Conservation (phyloP, 768 basidiomycete species). For the Lentinula sp. region DNA sequence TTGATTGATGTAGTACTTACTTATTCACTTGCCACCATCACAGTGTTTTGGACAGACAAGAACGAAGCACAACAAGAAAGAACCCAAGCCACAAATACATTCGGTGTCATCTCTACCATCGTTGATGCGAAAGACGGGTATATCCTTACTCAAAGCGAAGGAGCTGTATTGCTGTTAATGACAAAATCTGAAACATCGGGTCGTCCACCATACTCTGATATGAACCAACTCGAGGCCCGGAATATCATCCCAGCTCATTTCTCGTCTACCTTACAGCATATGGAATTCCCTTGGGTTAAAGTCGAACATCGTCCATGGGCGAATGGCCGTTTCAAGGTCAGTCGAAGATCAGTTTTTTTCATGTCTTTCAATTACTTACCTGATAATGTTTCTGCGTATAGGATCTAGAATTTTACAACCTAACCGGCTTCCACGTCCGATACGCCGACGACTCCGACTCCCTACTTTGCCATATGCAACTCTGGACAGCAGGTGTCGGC, state of each 20-base stretch:
- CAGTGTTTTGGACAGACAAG: background rate
- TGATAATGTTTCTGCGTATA: background rate
- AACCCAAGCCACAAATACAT: background rate
- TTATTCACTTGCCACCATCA: background rate
- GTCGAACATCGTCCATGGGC: slow-evolving; percentile 20
- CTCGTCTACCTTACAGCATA: slow-evolving; percentile 11
- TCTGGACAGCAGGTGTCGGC: slow-evolving; percentile 20
- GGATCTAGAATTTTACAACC: slow-evolving; percentile 22
- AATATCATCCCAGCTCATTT: slow-evolving; percentile 10
- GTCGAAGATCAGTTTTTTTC: background rate
- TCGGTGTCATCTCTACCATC: background rate
- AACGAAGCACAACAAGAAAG: background rate
- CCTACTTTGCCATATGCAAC: slow-evolving; percentile 18
- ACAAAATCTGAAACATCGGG: slow-evolving; percentile 1
- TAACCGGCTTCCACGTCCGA: slow-evolving; percentile 19
- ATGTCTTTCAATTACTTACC: background rate
- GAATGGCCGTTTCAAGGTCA: slow-evolving; percentile 9
- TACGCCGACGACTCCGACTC: slow-evolving; percentile 19
- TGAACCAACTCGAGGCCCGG: slow-evolving; percentile 13
- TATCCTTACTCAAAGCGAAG: background rate
- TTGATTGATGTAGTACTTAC: no score
- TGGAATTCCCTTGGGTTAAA: slow-evolving; percentile 18
- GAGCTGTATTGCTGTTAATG: slow-evolving; percentile 9
- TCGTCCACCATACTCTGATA: slow-evolving; percentile 13
- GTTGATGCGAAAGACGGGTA: background rate